Percentiles rank a stretch among this genome's conserved stretches.
Conservation (phyloP, 2,329 filamentous ascomycete species). For the Scleromitrula shiraiana region DNA sequence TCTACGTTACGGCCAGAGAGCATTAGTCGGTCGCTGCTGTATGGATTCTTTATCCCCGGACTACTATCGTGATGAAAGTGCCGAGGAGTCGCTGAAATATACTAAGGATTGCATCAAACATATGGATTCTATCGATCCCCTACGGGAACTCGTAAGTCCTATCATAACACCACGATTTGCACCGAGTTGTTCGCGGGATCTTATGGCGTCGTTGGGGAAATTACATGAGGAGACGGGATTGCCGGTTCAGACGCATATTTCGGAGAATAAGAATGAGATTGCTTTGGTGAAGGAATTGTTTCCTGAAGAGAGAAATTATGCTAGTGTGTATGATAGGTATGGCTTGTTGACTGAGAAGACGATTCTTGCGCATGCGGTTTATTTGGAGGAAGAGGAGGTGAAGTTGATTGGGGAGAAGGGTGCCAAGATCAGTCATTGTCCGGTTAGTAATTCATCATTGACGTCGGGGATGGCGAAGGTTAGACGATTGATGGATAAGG, state of each 20-base stretch:
- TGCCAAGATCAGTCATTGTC: conserved; percentile 75
- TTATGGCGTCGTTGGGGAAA: conserved; percentile 55
- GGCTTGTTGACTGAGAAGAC: conserved; percentile 64
- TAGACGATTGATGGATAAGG: conserved; percentile 62
- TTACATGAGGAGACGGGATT: conserved; percentile 56
- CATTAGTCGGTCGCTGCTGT: conserved; percentile 88
- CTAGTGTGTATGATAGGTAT: conserved; percentile 68
- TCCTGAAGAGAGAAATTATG: conserved; percentile 55
- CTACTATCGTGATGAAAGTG: conserved; percentile 70
- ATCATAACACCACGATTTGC: conserved; percentile 72
- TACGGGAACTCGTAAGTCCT: conserved; percentile 57
- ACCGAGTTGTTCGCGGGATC: conserved; percentile 49
- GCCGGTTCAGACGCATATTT: conserved; percentile 82
- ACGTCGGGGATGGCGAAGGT: conserved; percentile 73
- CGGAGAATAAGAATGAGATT: conserved; percentile 72
- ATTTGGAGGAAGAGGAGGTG: conserved; percentile 59
- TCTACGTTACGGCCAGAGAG: conserved; percentile 70
- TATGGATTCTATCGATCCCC: conserved; percentile 59
- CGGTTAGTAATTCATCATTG: conserved; percentile 75
- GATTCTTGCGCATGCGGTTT: conserved; percentile 78
- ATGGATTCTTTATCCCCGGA: conserved; percentile 77
- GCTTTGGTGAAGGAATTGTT: conserved; percentile 63
- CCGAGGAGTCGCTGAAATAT: conserved; percentile 46
- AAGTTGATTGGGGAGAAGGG: conserved; percentile 51
- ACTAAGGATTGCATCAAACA: conserved; percentile 57